These are phyloP conservation scores for Trichoderma citrinoviride DNA, from an alignment of 2,329 filamentous ascomycete species.

Conservation along the genomic window DNA sequence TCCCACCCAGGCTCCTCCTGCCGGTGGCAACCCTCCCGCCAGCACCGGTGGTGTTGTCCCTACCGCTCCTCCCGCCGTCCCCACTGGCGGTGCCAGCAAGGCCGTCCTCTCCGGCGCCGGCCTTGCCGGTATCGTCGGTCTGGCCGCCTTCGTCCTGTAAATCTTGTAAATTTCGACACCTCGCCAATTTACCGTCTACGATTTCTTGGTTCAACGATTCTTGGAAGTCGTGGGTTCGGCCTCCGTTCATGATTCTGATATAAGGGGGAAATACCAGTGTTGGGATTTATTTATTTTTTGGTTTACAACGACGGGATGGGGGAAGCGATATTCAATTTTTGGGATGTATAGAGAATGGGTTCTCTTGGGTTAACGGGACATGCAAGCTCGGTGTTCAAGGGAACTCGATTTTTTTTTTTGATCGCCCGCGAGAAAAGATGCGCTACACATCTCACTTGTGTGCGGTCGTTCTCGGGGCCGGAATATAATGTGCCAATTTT, in stretches of 20 bases:
- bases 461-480: slow-evolving; percentile 22
- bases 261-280: slow-evolving; percentile 25
- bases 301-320: slow-evolving; percentile 28
- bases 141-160: slow-evolving; percentile 60
- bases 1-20: slow-evolving; percentile 38
- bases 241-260: slow-evolving; percentile 41
- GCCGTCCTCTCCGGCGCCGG: slow-evolving; percentile 55
- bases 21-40: slow-evolving; percentile 28
- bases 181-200: slow-evolving; percentile 37
- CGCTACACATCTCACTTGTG: slow-evolving; percentile 11
- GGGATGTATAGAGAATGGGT: slow-evolving; percentile 36
- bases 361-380: slow-evolving; percentile 37
- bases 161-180: slow-evolving; percentile 39
- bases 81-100: slow-evolving; percentile 57
- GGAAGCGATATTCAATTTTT: slow-evolving; percentile 27
- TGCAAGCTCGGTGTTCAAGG: slow-evolving; percentile 30
- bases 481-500: slow-evolving; percentile 36
- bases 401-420: slow-evolving; percentile 19
- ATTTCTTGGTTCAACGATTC: slow-evolving; percentile 39
- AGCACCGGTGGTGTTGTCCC: slow-evolving; percentile 30
- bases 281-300: slow-evolving; percentile 30
- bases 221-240: slow-evolving; percentile 38
- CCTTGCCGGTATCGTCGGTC: slow-evolving; percentile 58
- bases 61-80: slow-evolving; percentile 35
- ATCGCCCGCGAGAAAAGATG: slow-evolving; percentile 20